phyloP scores from a whole-genome alignment of 2,329 filamentous ascomycete genomes.

The Akanthomyces dipterigenus region DNA sequence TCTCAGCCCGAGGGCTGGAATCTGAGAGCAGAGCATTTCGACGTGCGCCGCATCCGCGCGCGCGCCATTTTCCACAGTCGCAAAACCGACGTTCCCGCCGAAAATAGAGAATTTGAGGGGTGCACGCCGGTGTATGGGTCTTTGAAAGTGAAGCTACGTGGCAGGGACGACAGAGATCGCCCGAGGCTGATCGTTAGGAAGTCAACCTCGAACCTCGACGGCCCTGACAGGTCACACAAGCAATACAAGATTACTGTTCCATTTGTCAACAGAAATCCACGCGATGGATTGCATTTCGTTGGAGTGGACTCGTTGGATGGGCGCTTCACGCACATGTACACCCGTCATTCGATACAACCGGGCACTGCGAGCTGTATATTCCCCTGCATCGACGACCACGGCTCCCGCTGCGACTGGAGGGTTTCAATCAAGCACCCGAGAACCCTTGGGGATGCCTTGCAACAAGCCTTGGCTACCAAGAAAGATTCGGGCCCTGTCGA shows the following conservation, averaged over 20 bases:
- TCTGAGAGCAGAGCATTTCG: slow-evolving; percentile 67
- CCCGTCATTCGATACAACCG: slow-evolving; percentile 69
- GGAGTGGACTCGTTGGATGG: slow-evolving; percentile 73
- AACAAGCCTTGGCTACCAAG: slow-evolving; percentile 39
- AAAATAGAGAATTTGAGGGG: slow-evolving; percentile 47
- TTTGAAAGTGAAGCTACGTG: slow-evolving; percentile 38
- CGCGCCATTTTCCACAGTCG: slow-evolving; percentile 45
- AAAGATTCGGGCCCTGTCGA: slow-evolving; percentile 28
- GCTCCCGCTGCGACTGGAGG: slow-evolving; percentile 77
- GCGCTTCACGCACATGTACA: slow-evolving; percentile 88
- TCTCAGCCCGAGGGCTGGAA: slow-evolving; percentile 54
- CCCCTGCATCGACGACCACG: slow-evolving; percentile 83
- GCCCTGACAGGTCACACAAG: slow-evolving; percentile 32
- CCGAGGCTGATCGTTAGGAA: slow-evolving; percentile 39
- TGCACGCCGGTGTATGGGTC: slow-evolving; percentile 51
- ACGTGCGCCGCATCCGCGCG: slow-evolving; percentile 63
- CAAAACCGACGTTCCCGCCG: slow-evolving; percentile 47
- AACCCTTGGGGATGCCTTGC: slow-evolving; percentile 73
- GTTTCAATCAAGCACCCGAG: slow-evolving; percentile 80
- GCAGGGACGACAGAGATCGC: slow-evolving; percentile 32
- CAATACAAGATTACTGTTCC: slow-evolving; percentile 57
- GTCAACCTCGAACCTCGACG: slow-evolving; percentile 28
- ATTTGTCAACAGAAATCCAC: slow-evolving; percentile 66
- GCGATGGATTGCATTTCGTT: slow-evolving; percentile 88
- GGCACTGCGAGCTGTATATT: slow-evolving; percentile 83